These are phyloP conservation scores for Yarrowia yakushimensis DNA, from an alignment of 805 yeast genomes.

Conservation along the genomic window DNA sequence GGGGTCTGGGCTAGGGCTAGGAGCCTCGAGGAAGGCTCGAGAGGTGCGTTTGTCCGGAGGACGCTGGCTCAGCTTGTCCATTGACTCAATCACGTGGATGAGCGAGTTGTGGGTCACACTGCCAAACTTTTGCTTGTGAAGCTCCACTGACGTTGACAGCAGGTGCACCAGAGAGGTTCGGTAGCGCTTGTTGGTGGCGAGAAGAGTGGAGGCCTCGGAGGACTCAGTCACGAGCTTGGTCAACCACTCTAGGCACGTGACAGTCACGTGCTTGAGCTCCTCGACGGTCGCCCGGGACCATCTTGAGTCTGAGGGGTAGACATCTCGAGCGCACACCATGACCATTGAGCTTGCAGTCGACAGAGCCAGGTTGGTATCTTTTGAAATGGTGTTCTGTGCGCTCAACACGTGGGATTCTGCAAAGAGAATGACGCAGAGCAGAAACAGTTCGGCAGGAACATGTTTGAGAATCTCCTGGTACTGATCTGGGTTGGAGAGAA, in stretches of 20 bases:
- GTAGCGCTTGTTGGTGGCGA: conserved; percentile 14
- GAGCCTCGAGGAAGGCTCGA: conserved; percentile 3
- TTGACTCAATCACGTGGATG: conserved; percentile 5
- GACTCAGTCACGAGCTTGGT: neutral
- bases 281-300: neutral
- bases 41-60: conserved; percentile 7
- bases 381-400: neutral
- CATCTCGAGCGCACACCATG: conserved; percentile 13
- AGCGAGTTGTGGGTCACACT: neutral
- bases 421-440: conserved; percentile 2
- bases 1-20: neutral
- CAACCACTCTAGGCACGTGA: conserved; percentile 8
- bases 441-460: neutral
- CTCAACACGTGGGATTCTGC: neutral
- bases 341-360: neutral
- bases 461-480: neutral
- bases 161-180: conserved; percentile 2
- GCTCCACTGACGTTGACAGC: neutral
- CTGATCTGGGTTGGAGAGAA: neutral
- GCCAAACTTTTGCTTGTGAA: neutral
- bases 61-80: conserved; percentile 1
- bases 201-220: neutral
- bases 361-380: conserved; percentile 1
- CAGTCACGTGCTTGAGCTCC: neutral
- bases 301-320: neutral